Evolutionary conservation across 2,329 filamentous ascomycete genomes (phyloP), one percentile per base, ranked within the genome.

Genomic region (Arachnomyces sp.): DNA sequence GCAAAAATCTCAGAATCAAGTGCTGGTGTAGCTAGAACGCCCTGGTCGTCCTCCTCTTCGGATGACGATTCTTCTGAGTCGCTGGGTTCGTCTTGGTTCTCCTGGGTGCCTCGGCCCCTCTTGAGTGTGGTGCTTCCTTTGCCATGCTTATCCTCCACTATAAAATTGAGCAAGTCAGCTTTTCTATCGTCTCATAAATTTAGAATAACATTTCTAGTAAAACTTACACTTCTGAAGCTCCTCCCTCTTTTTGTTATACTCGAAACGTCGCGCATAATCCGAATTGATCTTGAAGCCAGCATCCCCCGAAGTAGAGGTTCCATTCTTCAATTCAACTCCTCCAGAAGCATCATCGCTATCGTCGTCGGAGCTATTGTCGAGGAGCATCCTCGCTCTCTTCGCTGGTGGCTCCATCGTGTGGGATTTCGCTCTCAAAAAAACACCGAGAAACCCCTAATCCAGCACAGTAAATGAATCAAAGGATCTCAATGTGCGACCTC

Each of bases 191-290:
- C 20, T 25, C 5, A 25, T 5, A 25, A 14, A 33, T 49, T 36
- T 25, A 25, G 20, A 42, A 28, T 25, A 14, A 2, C 13, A n/a
- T n/a, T 3, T 33, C 11, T 7, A 25, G 29, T 5, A 25, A 43
- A 13, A 51, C 56, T 46, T 60, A 64, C 59, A 49, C 45, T 58
- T 56, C 64, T 88, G 81, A 48, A 79, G 69, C 60, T 98, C 92
- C 58, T 94, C 89, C 43, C 90, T 78, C 68, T 94, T 94, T 70
- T 96, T 95, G 68, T 98, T 98, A 67, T 96, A 76, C 63, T 98
- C 92, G 54, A 94, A 96, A 31, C 86, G 76, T 51, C 77, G 79
- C 32, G 92, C 92, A 61, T 82, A 98, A 38, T 93, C 86, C 59
- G 88, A 73, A 63, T 98, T 96, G 64, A 98, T 81, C 59, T 84